phyloP scores from a whole-genome alignment of 108 stramenopile species.

The Seminavis robusta region DNA sequence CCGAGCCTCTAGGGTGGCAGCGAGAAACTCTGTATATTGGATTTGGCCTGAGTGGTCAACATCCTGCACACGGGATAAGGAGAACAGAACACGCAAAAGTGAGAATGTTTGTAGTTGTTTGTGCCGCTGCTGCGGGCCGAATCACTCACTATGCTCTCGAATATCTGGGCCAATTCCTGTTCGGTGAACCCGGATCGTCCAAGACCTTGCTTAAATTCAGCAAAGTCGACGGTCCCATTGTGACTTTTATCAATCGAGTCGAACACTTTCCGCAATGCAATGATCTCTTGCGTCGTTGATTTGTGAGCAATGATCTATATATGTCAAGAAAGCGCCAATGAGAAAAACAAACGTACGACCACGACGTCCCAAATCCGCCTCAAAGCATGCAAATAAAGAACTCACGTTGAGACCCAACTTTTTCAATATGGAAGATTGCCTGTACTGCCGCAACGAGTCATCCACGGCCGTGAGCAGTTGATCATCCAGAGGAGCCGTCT shows the following conservation, averaged over 20 bases:
- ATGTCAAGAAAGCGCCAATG: no score
- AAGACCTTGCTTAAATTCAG: conserved; percentile 68
- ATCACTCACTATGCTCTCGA: conserved; percentile 42
- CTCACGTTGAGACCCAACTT: conserved; percentile 67
- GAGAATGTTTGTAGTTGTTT: no score
- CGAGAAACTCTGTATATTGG: conserved; percentile 70
- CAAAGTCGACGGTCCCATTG: conserved; percentile 67
- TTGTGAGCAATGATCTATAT: conserved; percentile 76
- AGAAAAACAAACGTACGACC: no score
- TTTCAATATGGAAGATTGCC: conserved; percentile 47
- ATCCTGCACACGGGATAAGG: no score
- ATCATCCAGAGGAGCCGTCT: no score
- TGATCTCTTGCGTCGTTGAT: conserved; percentile 60
- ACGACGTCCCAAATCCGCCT: no score
- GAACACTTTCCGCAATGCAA: conserved; percentile 74
- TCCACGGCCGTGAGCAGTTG: no score
- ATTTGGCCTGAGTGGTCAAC: no score
- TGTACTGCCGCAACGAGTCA: conserved; percentile 37
- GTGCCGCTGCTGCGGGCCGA: no score
- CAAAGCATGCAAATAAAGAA: no score
- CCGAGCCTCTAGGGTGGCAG: conserved; percentile 79
- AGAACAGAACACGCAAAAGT: no score
- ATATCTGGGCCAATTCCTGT: conserved; percentile 44
- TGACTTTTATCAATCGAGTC: conserved; percentile 46
- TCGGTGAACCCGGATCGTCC: conserved; percentile 36